Evolutionary conservation across 345 rosid genomes (phyloP).

Genomic region (Chamaenerion angustifolium): DNA sequence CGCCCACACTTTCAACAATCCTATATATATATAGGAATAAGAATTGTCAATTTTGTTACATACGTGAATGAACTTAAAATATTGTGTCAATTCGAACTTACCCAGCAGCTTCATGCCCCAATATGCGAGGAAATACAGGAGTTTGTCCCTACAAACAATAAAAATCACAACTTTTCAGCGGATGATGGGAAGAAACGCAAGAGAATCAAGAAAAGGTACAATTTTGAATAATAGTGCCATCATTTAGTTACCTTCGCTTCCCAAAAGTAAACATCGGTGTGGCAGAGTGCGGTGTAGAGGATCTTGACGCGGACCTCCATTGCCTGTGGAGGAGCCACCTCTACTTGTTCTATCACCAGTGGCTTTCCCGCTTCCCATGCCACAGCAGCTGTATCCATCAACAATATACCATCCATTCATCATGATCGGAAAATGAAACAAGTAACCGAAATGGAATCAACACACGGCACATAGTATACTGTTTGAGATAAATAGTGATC

Average conservation of each 20-base stretch:
- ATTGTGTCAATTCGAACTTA: no score
- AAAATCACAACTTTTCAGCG: neutral
- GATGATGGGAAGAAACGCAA: no score
- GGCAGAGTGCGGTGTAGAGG: constrained; percentile 31
- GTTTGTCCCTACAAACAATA: constrained; percentile 16
- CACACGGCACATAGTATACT: no score
- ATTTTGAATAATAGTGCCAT: neutral
- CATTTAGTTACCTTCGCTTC: constrained; percentile 24
- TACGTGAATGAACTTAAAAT: no score
- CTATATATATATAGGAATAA: no score
- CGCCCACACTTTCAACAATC: constrained; percentile 25
- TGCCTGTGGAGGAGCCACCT: constrained; percentile 36
- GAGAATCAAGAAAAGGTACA: no score
- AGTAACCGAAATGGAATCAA: neutral
- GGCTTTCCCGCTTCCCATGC: constrained; percentile 57
- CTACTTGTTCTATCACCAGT: constrained; percentile 35
- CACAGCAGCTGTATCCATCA: constrained; percentile 26
- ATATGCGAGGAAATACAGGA: constrained; percentile 25
- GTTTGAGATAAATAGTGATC: no score
- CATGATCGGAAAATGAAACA: neutral
- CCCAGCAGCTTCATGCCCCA: constrained; percentile 36
- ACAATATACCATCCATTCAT: neutral
- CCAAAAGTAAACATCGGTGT: constrained; percentile 44
- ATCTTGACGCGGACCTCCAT: constrained; percentile 33
- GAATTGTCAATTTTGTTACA: no score